phyloP scores from a whole-genome alignment of 108 stramenopile genomes.

The Cyclotella distinguenda region DNA sequence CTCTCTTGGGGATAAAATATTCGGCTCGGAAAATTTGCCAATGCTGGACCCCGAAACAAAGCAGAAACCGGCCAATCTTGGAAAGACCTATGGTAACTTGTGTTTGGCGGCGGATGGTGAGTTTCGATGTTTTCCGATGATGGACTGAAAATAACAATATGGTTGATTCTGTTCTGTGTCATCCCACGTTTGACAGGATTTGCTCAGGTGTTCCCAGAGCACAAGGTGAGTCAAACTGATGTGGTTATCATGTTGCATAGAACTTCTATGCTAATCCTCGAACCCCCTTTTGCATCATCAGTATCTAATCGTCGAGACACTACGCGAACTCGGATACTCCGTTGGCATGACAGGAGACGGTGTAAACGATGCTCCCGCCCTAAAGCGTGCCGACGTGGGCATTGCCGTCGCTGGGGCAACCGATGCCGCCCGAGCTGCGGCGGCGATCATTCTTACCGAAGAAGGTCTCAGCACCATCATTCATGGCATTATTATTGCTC shows the following conservation, averaged over 20 bases:
- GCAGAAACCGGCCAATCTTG: slow-evolving; percentile 38
- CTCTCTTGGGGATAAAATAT: slow-evolving; percentile 63
- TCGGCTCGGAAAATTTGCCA: slow-evolving; percentile 44
- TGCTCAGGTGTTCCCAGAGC: slow-evolving; percentile 83
- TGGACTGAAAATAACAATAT: too few relatives aligned
- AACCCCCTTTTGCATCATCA: not conserved
- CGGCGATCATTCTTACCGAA: slow-evolving; percentile 71
- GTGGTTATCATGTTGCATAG: not conserved
- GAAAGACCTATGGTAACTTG: slow-evolving; percentile 43
- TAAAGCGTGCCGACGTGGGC: slow-evolving; percentile 75
- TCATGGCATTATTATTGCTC: slow-evolving; percentile 57
- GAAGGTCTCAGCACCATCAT: slow-evolving; percentile 62
- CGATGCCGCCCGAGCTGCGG: slow-evolving; percentile 75
- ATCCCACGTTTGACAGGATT: slow-evolving; percentile 14
- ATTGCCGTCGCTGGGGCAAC: slow-evolving; percentile 74
- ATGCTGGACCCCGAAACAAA: slow-evolving; percentile 52
- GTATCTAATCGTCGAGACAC: slow-evolving; percentile 71
- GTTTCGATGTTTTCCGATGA: not conserved
- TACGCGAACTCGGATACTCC: slow-evolving; percentile 47
- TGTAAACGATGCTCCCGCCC: slow-evolving; percentile 80
- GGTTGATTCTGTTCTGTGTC: not conserved
- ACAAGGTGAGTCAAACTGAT: slow-evolving; percentile 44
- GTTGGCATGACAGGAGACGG: slow-evolving; percentile 78
- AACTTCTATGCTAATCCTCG: not conserved
- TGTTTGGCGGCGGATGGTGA: slow-evolving; percentile 55